These are phyloP conservation scores for Ascochyta viciae-villosae DNA, from an alignment of 2,329 filamentous ascomycete genomes.

Conservation along the genomic window DNA sequence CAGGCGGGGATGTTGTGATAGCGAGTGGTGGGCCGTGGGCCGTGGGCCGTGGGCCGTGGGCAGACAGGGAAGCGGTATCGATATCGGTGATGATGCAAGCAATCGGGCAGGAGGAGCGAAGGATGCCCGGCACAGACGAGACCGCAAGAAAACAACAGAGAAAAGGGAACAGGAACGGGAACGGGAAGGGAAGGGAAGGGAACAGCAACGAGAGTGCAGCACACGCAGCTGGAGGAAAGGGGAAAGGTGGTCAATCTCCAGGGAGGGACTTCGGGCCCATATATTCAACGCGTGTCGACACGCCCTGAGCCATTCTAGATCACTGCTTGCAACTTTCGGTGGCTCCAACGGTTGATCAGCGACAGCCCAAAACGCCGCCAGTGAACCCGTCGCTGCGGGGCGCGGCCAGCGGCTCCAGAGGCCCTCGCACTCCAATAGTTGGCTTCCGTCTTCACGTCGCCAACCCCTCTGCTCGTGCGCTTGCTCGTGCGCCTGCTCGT, in stretches of 20 bases:
- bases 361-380: slow-evolving; percentile 10
- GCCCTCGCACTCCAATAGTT: slow-evolving; percentile 3
- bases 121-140: slow-evolving; percentile 5
- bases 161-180: background rate
- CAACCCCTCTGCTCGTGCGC: slow-evolving; percentile 10
- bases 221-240: slow-evolving; percentile 9
- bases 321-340: background rate
- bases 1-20: slow-evolving; percentile 26
- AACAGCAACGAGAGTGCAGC: slow-evolving; percentile 5
- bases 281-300: slow-evolving; percentile 15
- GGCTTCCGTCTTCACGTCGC: slow-evolving; percentile 6
- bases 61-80: slow-evolving; percentile 17
- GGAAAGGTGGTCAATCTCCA: slow-evolving; percentile 6
- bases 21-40: slow-evolving; percentile 20
- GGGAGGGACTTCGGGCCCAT: slow-evolving; percentile 11
- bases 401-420: background rate
- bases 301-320: slow-evolving; percentile 6
- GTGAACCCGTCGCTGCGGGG: slow-evolving; percentile 8
- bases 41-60: background rate
- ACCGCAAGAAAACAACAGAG: slow-evolving; percentile 3
- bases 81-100: slow-evolving; percentile 18
- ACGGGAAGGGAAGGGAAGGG: background rate
- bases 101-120: slow-evolving; percentile 22
- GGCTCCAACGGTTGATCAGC: slow-evolving; percentile 15
- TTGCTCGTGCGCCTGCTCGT: slow-evolving; percentile 9